These are phyloP conservation scores for Exophiala dermatitidis DNA, from an alignment of 2,329 filamentous ascomycete species.

Conservation along the genomic window DNA sequence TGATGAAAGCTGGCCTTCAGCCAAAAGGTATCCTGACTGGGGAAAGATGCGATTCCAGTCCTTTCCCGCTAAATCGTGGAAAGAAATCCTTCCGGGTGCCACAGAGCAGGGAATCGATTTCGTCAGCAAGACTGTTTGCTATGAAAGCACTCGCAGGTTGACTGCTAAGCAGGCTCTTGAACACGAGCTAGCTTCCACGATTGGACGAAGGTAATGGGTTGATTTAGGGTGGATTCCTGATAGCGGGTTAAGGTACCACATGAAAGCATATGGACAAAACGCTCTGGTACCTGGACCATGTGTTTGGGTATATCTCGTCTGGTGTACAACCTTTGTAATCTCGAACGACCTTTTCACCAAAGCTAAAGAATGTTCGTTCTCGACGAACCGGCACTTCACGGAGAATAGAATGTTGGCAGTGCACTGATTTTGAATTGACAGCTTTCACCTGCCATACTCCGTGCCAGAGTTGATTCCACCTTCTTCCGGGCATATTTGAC, in stretches of 20 bases:
- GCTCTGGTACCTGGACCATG: too few relatives aligned
- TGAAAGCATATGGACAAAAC: too few relatives aligned
- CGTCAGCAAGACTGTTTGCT: slow-evolving; percentile 61
- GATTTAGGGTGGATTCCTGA: too few relatives aligned
- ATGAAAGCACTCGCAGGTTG: slow-evolving; percentile 60
- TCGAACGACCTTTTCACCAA: too few relatives aligned
- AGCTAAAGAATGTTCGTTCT: too few relatives aligned
- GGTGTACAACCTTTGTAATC: too few relatives aligned
- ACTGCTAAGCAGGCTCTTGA: slow-evolving; percentile 45
- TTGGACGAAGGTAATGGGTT: not conserved
- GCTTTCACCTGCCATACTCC: not conserved
- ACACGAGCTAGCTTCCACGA: slow-evolving; percentile 5
- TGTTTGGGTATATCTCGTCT: too few relatives aligned
- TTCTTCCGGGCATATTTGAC: too few relatives aligned
- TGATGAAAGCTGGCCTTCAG: slow-evolving; percentile 65
- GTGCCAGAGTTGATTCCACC: not conserved
- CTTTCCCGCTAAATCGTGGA: slow-evolving; percentile 64
- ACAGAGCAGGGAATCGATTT: slow-evolving; percentile 56
- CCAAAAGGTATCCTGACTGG: slow-evolving; percentile 66
- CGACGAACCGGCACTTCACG: not conserved
- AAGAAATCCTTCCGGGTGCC: slow-evolving; percentile 58
- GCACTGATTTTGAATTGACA: not conserved
- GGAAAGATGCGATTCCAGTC: slow-evolving; percentile 73
- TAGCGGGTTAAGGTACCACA: too few relatives aligned
- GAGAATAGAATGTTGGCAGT: not conserved